Evolutionary conservation across 495 filamentous ascomycete genomes (phyloP).

Genomic region (Copromyces sp.): DNA sequence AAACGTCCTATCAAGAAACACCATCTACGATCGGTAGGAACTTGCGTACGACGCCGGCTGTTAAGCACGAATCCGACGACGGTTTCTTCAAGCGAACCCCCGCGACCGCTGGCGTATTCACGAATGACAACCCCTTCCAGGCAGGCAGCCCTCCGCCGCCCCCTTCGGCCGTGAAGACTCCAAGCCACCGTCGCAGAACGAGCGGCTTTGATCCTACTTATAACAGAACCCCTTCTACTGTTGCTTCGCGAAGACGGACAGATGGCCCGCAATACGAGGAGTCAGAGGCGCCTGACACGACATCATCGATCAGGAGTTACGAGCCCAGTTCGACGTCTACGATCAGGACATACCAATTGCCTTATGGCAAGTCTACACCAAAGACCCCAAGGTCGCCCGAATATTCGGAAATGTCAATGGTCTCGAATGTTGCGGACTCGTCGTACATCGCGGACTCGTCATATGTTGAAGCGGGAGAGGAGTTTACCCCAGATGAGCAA

Average conservation of each 20-base stretch:
- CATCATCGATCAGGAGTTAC: neutral
- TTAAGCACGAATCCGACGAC: slow-evolving; percentile 34
- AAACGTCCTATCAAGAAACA: slow-evolving; percentile 11
- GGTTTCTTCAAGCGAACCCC: slow-evolving; percentile 34
- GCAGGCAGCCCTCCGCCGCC: slow-evolving; percentile 50
- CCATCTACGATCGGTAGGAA: slow-evolving; percentile 15
- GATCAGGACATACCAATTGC: neutral
- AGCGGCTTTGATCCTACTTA: slow-evolving; percentile 16
- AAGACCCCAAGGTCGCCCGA: neutral
- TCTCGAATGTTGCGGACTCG: slow-evolving; percentile 2
- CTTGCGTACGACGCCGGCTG: slow-evolving; percentile 29
- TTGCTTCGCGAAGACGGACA: slow-evolving; percentile 20
- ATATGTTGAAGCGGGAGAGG: slow-evolving; percentile 60
- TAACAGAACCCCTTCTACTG: slow-evolving; percentile 19
- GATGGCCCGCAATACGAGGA: slow-evolving; percentile 20
- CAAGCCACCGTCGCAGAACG: slow-evolving; percentile 31
- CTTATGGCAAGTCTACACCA: neutral
- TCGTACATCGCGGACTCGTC: neutral
- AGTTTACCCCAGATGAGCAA: slow-evolving; percentile 88
- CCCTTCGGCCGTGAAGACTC: slow-evolving; percentile 23
- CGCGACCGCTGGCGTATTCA: slow-evolving; percentile 55
- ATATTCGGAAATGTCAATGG: neutral
- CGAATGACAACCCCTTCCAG: slow-evolving; percentile 89
- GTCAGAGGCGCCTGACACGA: slow-evolving; percentile 16
- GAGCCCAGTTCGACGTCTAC: neutral